Conservation (phyloP, 345 rosid genomes). For the Boechera retrofracta region DNA sequence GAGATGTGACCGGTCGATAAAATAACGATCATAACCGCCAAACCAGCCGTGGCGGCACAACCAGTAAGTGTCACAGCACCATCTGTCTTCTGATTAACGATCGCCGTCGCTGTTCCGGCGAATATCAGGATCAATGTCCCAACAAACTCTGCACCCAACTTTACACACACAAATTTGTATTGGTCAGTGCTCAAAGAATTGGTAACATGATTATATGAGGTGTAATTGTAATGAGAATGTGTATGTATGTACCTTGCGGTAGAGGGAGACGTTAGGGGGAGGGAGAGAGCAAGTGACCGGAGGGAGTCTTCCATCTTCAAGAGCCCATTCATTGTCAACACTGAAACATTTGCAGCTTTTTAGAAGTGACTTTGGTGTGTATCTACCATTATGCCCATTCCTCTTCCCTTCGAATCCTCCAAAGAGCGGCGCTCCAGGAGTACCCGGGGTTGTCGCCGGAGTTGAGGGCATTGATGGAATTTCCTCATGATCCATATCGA, state of each 20-base stretch:
- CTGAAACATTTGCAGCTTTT: slow-evolving; percentile 67
- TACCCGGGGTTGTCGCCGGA: slow-evolving; percentile 73
- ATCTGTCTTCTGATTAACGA: slow-evolving; percentile 79
- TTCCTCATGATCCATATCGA: slow-evolving; percentile 60
- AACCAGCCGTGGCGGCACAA: slow-evolving; percentile 72
- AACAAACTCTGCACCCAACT: slow-evolving; percentile 94
- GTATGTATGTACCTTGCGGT: slow-evolving; percentile 60
- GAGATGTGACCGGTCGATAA: slow-evolving; percentile 86
- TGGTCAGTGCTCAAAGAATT: background rate
- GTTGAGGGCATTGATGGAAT: slow-evolving; percentile 71
- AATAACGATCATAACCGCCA: slow-evolving; percentile 80
- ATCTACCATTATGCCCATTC: slow-evolving; percentile 44
- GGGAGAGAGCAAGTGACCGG: slow-evolving; percentile 70
- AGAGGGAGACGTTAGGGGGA: slow-evolving; percentile 71
- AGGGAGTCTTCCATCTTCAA: slow-evolving; percentile 76
- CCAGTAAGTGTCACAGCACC: slow-evolving; percentile 81
- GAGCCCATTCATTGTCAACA: slow-evolving; percentile 66
- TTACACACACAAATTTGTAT: background rate
- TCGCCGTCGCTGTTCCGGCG: slow-evolving; percentile 78
- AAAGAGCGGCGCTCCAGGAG: slow-evolving; percentile 68
- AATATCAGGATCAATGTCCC: slow-evolving; percentile 83
- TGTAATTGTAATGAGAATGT: background rate
- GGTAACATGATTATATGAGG: background rate
- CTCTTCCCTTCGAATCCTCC: slow-evolving; percentile 51
- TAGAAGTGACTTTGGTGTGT: slow-evolving; percentile 59